Percentiles rank a stretch among this genome's conserved stretches.
Evolutionary conservation across 306 rosid species (phyloP).

Genomic region (Styphnolobium japonicum): DNA sequence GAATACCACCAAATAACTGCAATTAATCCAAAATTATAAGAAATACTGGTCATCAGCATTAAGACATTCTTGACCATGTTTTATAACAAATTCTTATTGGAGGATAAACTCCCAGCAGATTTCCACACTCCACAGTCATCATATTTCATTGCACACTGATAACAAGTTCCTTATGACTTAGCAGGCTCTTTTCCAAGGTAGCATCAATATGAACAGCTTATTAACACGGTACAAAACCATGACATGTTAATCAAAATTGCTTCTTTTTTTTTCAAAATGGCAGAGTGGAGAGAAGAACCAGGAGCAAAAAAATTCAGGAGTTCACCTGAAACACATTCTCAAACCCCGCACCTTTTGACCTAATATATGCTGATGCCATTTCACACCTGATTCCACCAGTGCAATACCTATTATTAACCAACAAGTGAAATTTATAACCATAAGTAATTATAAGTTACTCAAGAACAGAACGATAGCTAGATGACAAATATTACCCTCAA

Average conservation of each 20-base stretch:
- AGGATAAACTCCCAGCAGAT: constrained; percentile 18
- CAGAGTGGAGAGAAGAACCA: neutral
- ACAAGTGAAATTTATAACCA: constrained; percentile 5
- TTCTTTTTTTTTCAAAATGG: neutral
- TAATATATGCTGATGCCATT: constrained; percentile 96
- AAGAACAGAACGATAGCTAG: neutral
- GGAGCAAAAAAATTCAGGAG: constrained; percentile 5
- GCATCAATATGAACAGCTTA: neutral
- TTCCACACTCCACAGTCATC: constrained; percentile 9
- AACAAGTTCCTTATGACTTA: neutral
- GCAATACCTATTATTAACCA: constrained; percentile 73
- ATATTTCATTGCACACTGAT: neutral
- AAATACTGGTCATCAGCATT: constrained; percentile 8
- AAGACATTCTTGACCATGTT: neutral
- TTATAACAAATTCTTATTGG: neutral
- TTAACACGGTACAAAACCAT: neutral
- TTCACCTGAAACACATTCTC: constrained; percentile 91
- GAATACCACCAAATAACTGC: constrained; percentile 94
- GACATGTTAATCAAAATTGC: neutral
- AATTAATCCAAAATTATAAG: constrained; percentile 22
- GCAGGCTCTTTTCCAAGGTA: neutral
- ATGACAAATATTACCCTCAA: neutral
- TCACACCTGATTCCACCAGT: constrained; percentile 96
- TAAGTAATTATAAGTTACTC: neutral
- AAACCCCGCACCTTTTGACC: constrained; percentile 85